Evolutionary conservation across 495 filamentous ascomycete genomes (phyloP).

Genomic region (Ramalina intermedia): DNA sequence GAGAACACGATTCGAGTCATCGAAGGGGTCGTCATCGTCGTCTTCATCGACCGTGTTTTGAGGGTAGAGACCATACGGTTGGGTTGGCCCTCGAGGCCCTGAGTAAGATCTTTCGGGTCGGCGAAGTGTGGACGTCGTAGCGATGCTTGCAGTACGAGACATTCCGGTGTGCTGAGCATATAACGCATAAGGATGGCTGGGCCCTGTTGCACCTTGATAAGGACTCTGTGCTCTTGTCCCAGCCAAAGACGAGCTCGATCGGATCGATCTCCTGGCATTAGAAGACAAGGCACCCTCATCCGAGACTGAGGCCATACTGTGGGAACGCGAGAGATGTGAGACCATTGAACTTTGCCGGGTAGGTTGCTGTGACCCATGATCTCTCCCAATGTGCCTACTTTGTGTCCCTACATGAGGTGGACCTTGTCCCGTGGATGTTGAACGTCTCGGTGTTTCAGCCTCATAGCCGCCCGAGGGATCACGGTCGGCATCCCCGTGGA

Average conservation of each 20-base stretch:
- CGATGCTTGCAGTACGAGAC: constrained; percentile 46
- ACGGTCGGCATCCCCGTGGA: neutral
- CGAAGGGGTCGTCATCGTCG: constrained; percentile 23
- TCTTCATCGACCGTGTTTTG: constrained; percentile 53
- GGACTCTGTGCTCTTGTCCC: constrained; percentile 34
- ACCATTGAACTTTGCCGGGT: constrained; percentile 23
- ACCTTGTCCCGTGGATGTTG: constrained; percentile 9
- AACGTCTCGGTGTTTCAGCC: constrained; percentile 18
- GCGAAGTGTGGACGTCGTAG: constrained; percentile 46
- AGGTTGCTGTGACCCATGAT: constrained; percentile 26
- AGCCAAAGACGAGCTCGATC: constrained; percentile 11
- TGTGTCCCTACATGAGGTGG: neutral
- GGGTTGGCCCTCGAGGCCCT: constrained; percentile 57
- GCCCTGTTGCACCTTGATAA: constrained; percentile 39
- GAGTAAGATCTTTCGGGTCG: constrained; percentile 43
- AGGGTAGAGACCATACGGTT: constrained; percentile 75
- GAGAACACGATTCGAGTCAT: constrained; percentile 32
- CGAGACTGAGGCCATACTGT: constrained; percentile 12
- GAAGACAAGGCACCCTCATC: constrained; percentile 1
- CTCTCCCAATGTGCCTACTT: constrained; percentile 25
- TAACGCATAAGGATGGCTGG: constrained; percentile 42
- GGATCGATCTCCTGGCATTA: constrained; percentile 6
- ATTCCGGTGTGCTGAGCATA: constrained; percentile 37
- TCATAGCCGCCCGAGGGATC: neutral
- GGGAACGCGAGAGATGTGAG: constrained; percentile 25